These are phyloP conservation scores for Russula sp. DNA, from an alignment of 768 basidiomycete species.

Conservation along the genomic window DNA sequence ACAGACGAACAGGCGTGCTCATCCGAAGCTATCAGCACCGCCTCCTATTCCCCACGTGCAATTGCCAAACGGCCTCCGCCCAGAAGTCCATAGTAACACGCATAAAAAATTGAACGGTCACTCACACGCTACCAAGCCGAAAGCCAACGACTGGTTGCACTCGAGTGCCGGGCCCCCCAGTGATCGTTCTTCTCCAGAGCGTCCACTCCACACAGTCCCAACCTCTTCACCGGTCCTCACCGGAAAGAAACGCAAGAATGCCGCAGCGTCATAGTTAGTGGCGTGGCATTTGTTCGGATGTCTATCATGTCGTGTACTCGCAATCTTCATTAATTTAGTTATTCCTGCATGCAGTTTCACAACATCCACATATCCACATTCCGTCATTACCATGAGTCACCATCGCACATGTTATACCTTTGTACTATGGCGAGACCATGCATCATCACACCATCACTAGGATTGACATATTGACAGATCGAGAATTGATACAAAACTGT, in stretches of 20 bases:
- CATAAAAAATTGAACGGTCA: slow-evolving; percentile 11
- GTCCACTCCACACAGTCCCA: not conserved
- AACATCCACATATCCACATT: not conserved
- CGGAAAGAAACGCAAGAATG: slow-evolving; percentile 53
- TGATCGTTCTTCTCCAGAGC: slow-evolving; percentile 6
- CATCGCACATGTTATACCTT: slow-evolving; percentile 20
- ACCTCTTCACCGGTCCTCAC: slow-evolving; percentile 28
- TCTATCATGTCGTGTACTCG: slow-evolving; percentile 4
- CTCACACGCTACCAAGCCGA: not conserved
- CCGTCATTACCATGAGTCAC: slow-evolving; percentile 6
- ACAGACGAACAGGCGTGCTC: not conserved
- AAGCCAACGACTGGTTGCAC: slow-evolving; percentile 9
- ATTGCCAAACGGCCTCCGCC: not conserved
- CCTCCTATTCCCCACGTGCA: not conserved
- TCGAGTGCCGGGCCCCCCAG: not conserved
- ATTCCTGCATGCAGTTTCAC: slow-evolving; percentile 16
- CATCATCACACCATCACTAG: not conserved
- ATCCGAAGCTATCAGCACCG: not conserved
- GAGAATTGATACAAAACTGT: slow-evolving; percentile 16
- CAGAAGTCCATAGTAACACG: slow-evolving; percentile 1
- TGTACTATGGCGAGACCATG: slow-evolving; percentile 20
- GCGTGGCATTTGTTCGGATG: not conserved
- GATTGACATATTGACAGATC: slow-evolving; percentile 7
- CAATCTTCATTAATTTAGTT: slow-evolving; percentile 21
- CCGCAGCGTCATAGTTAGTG: slow-evolving; percentile 23